Percentiles rank a stretch among this genome's conserved stretches.
phyloP scores from a whole-genome alignment of 768 basidiomycete genomes.

The Lactarius evosmus region DNA sequence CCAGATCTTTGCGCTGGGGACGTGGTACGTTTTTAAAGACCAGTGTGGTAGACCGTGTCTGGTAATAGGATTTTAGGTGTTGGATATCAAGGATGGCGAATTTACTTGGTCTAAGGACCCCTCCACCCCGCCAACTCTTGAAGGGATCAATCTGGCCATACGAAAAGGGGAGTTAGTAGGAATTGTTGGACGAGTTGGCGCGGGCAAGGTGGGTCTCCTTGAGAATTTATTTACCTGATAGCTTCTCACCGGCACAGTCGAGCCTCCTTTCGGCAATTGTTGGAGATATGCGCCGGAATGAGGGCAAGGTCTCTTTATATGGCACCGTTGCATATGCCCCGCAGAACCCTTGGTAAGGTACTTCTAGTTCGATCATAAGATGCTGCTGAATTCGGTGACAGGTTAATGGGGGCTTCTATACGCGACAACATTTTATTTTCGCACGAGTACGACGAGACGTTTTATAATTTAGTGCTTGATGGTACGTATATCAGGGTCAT shows the following conservation, averaged over 20 bases:
- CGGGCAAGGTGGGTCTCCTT: slow-evolving; percentile 65
- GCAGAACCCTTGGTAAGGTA: slow-evolving; percentile 75
- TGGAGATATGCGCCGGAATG: slow-evolving; percentile 77
- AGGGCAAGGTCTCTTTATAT: slow-evolving; percentile 66
- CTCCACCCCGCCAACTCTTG: slow-evolving; percentile 55
- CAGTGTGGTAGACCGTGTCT: neutral
- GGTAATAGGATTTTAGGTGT: slow-evolving; percentile 39
- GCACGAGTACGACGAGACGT: slow-evolving; percentile 80
- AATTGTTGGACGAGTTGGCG: slow-evolving; percentile 84
- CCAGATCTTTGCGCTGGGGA: slow-evolving; percentile 52
- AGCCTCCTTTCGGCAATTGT: slow-evolving; percentile 77
- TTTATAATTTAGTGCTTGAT: slow-evolving; percentile 80
- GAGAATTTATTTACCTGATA: slow-evolving; percentile 12
- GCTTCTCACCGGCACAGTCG: slow-evolving; percentile 42
- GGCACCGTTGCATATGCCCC: slow-evolving; percentile 81
- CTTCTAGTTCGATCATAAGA: neutral
- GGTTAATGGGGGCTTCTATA: slow-evolving; percentile 83
- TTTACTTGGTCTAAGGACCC: slow-evolving; percentile 73
- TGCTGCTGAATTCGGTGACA: slow-evolving; percentile 30
- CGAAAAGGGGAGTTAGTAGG: slow-evolving; percentile 84
- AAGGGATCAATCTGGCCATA: slow-evolving; percentile 70
- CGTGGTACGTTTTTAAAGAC: slow-evolving; percentile 40
- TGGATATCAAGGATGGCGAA: slow-evolving; percentile 71
- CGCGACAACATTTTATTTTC: slow-evolving; percentile 92
- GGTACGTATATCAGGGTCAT: slow-evolving; percentile 39